Base-by-base conservation (phyloP, 2,329 filamentous ascomycete genomes). In the Dactylellina haptotyla region DNA sequence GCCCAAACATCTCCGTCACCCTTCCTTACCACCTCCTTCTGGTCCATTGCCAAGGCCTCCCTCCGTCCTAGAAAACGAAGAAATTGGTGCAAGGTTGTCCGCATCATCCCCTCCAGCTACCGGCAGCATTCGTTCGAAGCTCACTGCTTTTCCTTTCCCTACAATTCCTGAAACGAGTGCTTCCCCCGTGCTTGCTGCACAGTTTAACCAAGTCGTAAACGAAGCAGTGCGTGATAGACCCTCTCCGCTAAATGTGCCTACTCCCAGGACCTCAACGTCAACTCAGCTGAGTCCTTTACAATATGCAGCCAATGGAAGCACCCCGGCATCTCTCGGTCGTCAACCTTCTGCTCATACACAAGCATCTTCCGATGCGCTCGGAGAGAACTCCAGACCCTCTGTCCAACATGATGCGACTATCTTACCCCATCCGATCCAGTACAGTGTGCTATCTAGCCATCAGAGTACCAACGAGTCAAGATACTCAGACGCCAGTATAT, bases 291-390 rank as follows among this genome's bases (percentile, higher is more conserved):
- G 57, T 41, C 48, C 46, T 28, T 30, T 37, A 2, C 25, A 50
- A 14, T 50, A 32, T 9, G 25, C 18, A 9, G 18, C 10, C 25
- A 32, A 28, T 48, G 34, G 10, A 18, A 16, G 32, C 41, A 58
- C 16, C 23, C 51, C 58, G 5, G 48, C 16, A 2, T 62, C 66
- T 1, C 14, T 53, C 2, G 45, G 9, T 14, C 51, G 51, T 32
- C 59, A 61, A 23, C 67, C 20, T 8, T 72, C 67, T 23, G 59
- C 53, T 8, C 51, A 65, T 25, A 72, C 67, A 0, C 58, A 72
- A 48, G 67, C 67, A 23, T 72, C 67, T 43, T 72, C 67, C 1
- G 67, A 72, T n/a, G 67, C 67, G 3, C 59, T 72, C 23, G 67
- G 67, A 16, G 67, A 59, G 16, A 59, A 57, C 9, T 28, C 54